phyloP scores from a whole-genome alignment of 257 asterid species.

The Solanum clarkiae region DNA sequence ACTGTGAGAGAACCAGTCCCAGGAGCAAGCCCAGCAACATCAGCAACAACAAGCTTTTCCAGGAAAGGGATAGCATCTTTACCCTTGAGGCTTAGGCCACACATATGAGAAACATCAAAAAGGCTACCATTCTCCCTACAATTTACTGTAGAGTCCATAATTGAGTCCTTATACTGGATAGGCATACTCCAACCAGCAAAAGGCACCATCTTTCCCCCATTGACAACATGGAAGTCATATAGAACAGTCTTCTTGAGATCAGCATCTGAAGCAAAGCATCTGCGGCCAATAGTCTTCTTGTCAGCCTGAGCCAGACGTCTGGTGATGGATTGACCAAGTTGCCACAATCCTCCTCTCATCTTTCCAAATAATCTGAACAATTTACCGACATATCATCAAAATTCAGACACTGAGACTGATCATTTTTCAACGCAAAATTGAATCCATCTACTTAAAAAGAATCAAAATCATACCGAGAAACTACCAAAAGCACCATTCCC shows the following conservation, averaged over 20 bases:
- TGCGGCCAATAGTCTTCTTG: conserved; percentile 52
- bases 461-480: neutral
- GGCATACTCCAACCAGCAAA: conserved; percentile 99
- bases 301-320: conserved; percentile 70
- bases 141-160: conserved; percentile 90
- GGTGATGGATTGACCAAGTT: conserved; percentile 85
- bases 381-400: neutral
- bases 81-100: conserved; percentile 95
- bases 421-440: neutral
- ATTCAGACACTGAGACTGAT: neutral
- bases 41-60: conserved; percentile 91
- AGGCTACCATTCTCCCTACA: conserved; percentile 93
- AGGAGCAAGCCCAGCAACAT: conserved; percentile 87
- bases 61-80: conserved; percentile 82
- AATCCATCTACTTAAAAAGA: neutral
- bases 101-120: conserved; percentile 96
- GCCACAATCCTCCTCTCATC: conserved; percentile 99
- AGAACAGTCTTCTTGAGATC: conserved; percentile 89
- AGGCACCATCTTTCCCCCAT: conserved; percentile 99
- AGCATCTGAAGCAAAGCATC: conserved; percentile 90
- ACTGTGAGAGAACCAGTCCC: conserved; percentile 84
- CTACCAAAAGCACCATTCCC: neutral
- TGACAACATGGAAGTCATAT: conserved; percentile 80
- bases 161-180: conserved; percentile 96
- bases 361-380: conserved; percentile 4